phyloP scores from a whole-genome alignment of 2,329 filamentous ascomycete genomes.

The Fusarium compactum region DNA sequence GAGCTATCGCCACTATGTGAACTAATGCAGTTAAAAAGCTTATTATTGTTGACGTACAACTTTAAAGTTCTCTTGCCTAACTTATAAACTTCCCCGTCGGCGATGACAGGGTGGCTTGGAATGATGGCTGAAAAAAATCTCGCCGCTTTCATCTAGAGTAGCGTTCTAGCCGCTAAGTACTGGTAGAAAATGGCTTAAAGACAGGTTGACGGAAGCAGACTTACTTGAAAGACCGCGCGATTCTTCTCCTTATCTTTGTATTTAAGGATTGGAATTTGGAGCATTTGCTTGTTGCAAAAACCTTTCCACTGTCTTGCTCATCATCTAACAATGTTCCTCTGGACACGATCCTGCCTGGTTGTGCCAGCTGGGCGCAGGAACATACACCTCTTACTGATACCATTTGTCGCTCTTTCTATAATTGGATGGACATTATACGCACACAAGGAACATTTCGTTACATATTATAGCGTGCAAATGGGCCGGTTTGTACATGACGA shows the following conservation, averaged over 20 bases:
- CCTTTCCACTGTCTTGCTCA: background rate
- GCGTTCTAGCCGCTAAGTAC: background rate
- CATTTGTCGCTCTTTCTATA: background rate
- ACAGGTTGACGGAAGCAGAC: background rate
- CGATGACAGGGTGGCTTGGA: background rate
- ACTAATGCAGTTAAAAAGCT: background rate
- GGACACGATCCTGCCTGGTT: background rate
- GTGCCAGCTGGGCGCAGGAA: background rate
- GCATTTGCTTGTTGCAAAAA: background rate
- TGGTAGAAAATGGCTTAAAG: too few species aligned
- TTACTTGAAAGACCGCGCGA: background rate
- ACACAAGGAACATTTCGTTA: background rate
- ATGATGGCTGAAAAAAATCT: background rate
- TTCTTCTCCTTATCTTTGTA: rapidly evolving
- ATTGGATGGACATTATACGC: background rate
- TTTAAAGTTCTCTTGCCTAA: background rate
- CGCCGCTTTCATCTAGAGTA: background rate
- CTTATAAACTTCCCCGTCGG: background rate
- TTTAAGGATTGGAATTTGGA: background rate
- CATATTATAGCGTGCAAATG: background rate
- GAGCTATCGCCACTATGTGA: too few species aligned
- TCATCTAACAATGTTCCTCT: background rate
- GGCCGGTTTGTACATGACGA: background rate
- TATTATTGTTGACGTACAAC: background rate
- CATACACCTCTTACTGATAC: background rate